Evolutionary conservation across 345 rosid species (phyloP).

Genomic region (Passiflora organensis): DNA sequence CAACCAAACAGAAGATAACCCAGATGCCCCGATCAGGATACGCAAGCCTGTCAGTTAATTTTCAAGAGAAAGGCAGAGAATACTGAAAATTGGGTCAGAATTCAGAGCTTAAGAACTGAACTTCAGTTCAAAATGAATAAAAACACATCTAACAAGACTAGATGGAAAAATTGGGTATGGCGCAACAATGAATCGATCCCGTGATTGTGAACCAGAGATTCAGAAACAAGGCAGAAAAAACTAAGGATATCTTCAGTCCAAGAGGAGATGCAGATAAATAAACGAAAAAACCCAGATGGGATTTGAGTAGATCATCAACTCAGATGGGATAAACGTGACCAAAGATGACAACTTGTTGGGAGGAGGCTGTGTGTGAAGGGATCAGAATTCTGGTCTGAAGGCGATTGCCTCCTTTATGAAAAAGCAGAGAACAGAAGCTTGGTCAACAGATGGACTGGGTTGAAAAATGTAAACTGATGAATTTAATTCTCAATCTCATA

Average conservation of each 20-base stretch:
- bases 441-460: conserved; percentile 12
- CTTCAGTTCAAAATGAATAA: background rate
- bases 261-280: background rate
- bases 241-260: background rate
- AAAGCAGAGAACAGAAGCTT: background rate
- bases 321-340: background rate
- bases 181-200: background rate
- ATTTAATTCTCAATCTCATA: too few relatives aligned
- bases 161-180: background rate
- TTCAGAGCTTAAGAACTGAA: background rate
- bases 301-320: background rate
- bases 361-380: background rate
- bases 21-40: conserved; percentile 13
- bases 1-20: background rate
- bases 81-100: background rate
- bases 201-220: conserved; percentile 8
- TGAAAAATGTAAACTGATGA: too few relatives aligned
- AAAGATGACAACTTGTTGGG: conserved; percentile 15
- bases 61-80: background rate
- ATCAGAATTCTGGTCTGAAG: conserved; percentile 6
- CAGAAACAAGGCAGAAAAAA: background rate
- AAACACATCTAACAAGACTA: background rate
- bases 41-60: background rate
- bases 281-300: conserved; percentile 10
- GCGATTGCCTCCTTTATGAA: background rate